These are phyloP conservation scores for Apiotrichum montevideense DNA, from an alignment of 1,284 basidiomycete species.

Conservation along the genomic window DNA sequence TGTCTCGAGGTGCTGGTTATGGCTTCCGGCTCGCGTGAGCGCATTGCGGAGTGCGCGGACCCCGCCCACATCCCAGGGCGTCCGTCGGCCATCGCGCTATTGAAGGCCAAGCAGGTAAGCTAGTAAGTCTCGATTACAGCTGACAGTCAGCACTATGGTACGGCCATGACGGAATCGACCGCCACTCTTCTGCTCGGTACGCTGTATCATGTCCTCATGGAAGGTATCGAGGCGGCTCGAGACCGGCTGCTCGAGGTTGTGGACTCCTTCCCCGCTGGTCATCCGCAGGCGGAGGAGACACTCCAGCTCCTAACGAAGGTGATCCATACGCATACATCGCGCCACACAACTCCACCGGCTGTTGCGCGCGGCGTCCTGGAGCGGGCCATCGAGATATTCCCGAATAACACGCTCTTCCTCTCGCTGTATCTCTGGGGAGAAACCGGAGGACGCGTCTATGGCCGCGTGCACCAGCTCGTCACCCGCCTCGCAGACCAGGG, in stretches of 20 bases:
- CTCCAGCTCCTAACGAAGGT: conserved; percentile 42
- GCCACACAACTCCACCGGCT: conserved; percentile 30
- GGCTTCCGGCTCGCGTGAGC: conserved; percentile 14
- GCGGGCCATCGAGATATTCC: conserved; percentile 41
- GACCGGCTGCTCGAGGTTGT: conserved; percentile 17
- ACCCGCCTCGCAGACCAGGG: conserved; percentile 21
- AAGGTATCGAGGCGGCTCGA: conserved; percentile 20
- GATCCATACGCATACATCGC: conserved; percentile 36
- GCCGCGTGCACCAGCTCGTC: conserved; percentile 43
- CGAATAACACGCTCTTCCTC: conserved; percentile 49
- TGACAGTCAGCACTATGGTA: conserved; percentile 17
- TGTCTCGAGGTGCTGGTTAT: conserved; percentile 28
- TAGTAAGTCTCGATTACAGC: background rate
- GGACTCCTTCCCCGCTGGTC: conserved; percentile 7
- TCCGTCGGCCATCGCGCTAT: conserved; percentile 22
- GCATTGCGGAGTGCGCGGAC: background rate
- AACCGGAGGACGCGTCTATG: conserved; percentile 43
- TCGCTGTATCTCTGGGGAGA: conserved; percentile 47
- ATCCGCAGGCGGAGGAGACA: conserved; percentile 40
- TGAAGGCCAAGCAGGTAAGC: conserved; percentile 38
- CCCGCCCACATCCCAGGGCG: background rate
- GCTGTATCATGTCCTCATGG: conserved; percentile 28
- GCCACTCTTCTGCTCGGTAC: conserved; percentile 26
- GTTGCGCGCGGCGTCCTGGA: conserved; percentile 43
- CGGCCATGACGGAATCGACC: conserved; percentile 4